These are phyloP conservation scores for Eutrema yunnanense DNA, from an alignment of 345 rosid genomes.

Conservation along the genomic window DNA sequence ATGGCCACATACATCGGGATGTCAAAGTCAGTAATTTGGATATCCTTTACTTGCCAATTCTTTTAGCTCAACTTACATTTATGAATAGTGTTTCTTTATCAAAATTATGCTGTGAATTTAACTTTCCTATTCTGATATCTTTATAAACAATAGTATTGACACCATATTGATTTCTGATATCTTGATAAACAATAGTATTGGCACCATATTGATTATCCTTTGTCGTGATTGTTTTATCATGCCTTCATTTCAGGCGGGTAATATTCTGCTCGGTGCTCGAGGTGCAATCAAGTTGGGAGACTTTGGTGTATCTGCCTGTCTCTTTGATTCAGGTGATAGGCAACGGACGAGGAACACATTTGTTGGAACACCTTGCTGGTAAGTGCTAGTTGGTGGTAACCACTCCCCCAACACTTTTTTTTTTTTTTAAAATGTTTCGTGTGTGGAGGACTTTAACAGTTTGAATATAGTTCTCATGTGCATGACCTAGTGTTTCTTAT, in stretches of 20 bases:
- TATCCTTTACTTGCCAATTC: background rate
- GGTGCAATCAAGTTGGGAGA: constrained; percentile 91
- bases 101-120: background rate
- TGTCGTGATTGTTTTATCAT: background rate
- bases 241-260: constrained; percentile 67
- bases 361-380: constrained; percentile 99
- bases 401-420: background rate
- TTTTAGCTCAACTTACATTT: background rate
- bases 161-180: background rate
- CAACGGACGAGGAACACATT: constrained; percentile 95
- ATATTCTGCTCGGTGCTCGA: constrained; percentile 72
- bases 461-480: background rate
- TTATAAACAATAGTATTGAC: background rate
- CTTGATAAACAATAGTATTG: background rate
- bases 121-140: background rate
- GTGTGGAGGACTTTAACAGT: background rate
- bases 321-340: constrained; percentile 98
- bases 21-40: constrained; percentile 59
- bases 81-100: background rate
- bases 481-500: background rate
- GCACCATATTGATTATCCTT: background rate
- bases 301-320: constrained; percentile 97
- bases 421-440: background rate
- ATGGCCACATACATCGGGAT: constrained; percentile 97
- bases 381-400: constrained; percentile 11